phyloP scores from a whole-genome alignment of 257 asterid species.

The Nicotiana knightiana region DNA sequence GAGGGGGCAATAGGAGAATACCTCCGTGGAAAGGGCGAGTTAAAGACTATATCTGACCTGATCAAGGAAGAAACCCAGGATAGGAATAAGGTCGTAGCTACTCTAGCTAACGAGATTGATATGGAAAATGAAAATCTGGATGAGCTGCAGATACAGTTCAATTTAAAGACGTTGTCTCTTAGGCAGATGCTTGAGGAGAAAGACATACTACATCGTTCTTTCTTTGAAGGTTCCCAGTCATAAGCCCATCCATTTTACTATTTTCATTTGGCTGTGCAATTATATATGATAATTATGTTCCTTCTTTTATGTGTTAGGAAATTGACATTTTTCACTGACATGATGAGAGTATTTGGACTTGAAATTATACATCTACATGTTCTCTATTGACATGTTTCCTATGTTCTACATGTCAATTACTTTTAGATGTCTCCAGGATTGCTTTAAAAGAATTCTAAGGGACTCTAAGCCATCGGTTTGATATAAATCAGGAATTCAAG shows the following conservation, averaged over 20 bases:
- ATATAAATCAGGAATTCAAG: not conserved
- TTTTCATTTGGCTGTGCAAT: not conserved
- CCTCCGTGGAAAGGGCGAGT: constrained; percentile 36
- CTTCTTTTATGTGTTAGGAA: not conserved
- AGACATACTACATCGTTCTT: constrained; percentile 62
- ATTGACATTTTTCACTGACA: not conserved
- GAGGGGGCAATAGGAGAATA: constrained; percentile 54
- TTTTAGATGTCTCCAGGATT: not conserved
- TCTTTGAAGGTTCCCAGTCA: constrained; percentile 52
- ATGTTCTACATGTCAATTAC: not conserved
- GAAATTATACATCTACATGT: not conserved
- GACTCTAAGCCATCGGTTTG: not conserved
- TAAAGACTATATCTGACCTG: constrained; percentile 45
- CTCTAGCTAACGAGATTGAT: constrained; percentile 60
- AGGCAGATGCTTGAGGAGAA: constrained; percentile 83
- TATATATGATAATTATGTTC: not conserved
- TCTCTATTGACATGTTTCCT: not conserved
- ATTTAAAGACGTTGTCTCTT: constrained; percentile 52
- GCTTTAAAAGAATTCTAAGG: not conserved
- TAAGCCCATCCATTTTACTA: not conserved
- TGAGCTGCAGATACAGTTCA: constrained; percentile 46
- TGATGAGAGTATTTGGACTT: not conserved
- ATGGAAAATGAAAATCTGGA: constrained; percentile 57
- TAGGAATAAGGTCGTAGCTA: constrained; percentile 41
- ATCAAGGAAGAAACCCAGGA: constrained; percentile 37